Base-by-base conservation (phyloP, 208 protist genomes). In the Leishmania guyanensis region DNA sequence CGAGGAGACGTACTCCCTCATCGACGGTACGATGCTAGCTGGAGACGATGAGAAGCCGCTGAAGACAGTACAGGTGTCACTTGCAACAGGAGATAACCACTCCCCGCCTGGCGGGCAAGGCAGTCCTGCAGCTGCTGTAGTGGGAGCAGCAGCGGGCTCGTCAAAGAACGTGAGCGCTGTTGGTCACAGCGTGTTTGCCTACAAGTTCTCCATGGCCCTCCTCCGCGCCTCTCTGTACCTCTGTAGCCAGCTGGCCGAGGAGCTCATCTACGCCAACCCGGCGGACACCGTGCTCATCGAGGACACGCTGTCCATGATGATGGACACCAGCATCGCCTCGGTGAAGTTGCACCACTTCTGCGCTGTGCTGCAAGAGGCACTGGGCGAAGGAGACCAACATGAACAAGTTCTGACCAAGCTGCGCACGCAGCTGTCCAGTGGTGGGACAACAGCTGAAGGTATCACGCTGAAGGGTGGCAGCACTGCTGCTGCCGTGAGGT, bases 251-350 rank as follows among this genome's bases (percentile, higher is more conserved):
- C 88, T 95, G 8, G 86, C 89, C 29, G 84, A 90, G 75, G 90
- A 93, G 81, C 85, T 97, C 36, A 73, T 84, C 17, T 84, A 88
- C 72, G 86, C 86, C 3, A 91, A 89, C 74, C 89, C 93, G 9
- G 85, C 87, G 2, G 94, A 98, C 85, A 96, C 93, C 4, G 94
- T 98, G 29, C 81, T 92, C 12, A 94, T 98, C 68, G 94, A 98
- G 76, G 92, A 96, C 78, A 91, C 88, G 22, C 86, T 98, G 39
- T 95, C 91, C 36, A 90, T 91, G 80, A 96, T 98, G 94, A 96
- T 98, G 93, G 94, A 98, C 75, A 82, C 88, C 10, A 85, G 91
- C 70, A 93, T 96, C 79, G 92, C 86, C 5, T 91, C 89, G 20
- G 91, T 95, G 64, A 94, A 96, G 81, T 85, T 98, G 70, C 90